These are phyloP conservation scores for Marasmius sp. DNA, from an alignment of 1,284 basidiomycete genomes.

Conservation along the genomic window DNA sequence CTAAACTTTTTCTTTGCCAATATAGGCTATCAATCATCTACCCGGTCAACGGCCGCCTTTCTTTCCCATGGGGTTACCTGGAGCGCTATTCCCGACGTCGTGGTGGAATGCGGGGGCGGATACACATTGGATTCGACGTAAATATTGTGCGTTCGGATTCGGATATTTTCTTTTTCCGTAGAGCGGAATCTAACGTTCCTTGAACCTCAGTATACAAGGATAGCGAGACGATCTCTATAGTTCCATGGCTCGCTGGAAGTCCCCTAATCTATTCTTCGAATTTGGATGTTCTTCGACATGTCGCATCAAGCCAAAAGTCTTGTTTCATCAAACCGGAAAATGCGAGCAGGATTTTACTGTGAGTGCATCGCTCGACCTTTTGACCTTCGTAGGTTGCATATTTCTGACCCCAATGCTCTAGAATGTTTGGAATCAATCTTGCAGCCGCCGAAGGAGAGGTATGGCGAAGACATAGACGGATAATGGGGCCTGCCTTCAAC, in stretches of 20 bases:
- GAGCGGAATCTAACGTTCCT: not conserved
- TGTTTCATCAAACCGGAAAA: slow-evolving; percentile 10
- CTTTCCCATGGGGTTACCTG: slow-evolving; percentile 22
- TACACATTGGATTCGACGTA: slow-evolving; percentile 12
- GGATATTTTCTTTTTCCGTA: not conserved
- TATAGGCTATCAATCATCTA: slow-evolving; percentile 18
- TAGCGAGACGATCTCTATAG: slow-evolving; percentile 12
- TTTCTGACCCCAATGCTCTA: not conserved
- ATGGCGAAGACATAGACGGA: slow-evolving; percentile 13
- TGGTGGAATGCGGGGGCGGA: slow-evolving; percentile 18
- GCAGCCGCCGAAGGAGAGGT: slow-evolving; percentile 11
- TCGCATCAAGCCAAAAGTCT: slow-evolving; percentile 9
- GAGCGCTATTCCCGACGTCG: slow-evolving; percentile 20
- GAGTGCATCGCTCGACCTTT: not conserved
- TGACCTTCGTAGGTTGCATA: not conserved
- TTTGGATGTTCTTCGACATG: slow-evolving; percentile 14
- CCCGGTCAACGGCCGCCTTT: slow-evolving; percentile 26
- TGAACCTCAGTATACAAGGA: slow-evolving; percentile 5
- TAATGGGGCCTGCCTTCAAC: slow-evolving; percentile 17
- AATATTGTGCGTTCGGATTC: slow-evolving; percentile 1
- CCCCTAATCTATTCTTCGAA: slow-evolving; percentile 12
- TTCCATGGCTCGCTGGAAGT: slow-evolving; percentile 9
- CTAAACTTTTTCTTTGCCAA: not conserved
- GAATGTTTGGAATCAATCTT: slow-evolving; percentile 13
- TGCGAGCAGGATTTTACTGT: slow-evolving; percentile 8